phyloP scores from a whole-genome alignment of 2,329 filamentous ascomycete genomes.

The Amauroascus niger region DNA sequence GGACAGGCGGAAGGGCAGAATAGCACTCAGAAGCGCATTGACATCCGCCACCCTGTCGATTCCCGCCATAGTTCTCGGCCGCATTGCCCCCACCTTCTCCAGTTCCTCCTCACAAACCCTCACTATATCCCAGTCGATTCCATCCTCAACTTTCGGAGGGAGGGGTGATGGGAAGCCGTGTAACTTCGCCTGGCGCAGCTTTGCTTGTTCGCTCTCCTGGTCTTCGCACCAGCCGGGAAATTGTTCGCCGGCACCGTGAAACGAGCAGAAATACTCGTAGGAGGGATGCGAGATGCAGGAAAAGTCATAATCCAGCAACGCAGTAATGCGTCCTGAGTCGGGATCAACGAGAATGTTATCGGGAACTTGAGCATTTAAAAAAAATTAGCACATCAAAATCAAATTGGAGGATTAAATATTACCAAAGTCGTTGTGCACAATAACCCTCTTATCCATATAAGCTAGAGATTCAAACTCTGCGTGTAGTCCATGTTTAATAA shows the following conservation, averaged over 20 bases:
- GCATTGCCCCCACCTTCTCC: conserved; percentile 17
- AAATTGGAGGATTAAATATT: background rate
- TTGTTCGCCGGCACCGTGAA: conserved; percentile 20
- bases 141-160: conserved; percentile 14
- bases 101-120: conserved; percentile 21
- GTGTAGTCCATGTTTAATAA: conserved; percentile 13
- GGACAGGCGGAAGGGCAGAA: conserved; percentile 16
- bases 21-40: conserved; percentile 18
- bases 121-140: conserved; percentile 21
- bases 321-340: conserved; percentile 23
- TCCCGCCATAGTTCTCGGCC: conserved; percentile 21
- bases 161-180: conserved; percentile 22
- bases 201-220: conserved; percentile 15
- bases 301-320: conserved; percentile 25
- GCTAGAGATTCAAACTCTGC: conserved; percentile 1
- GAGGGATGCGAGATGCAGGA: conserved; percentile 20
- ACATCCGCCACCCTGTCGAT: conserved; percentile 23
- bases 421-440: conserved; percentile 13
- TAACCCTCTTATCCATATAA: background rate
- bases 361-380: conserved; percentile 14
- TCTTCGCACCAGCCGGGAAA: conserved; percentile 21
- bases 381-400: background rate
- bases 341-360: conserved; percentile 26
- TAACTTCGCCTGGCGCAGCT: conserved; percentile 22
- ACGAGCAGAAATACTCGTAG: conserved; percentile 23